A percentile compares a stretch with the other conserved stretches of the same genome.
phyloP scores from a whole-genome alignment of 2,329 filamentous ascomycete species.

The Triangularia setosa region DNA sequence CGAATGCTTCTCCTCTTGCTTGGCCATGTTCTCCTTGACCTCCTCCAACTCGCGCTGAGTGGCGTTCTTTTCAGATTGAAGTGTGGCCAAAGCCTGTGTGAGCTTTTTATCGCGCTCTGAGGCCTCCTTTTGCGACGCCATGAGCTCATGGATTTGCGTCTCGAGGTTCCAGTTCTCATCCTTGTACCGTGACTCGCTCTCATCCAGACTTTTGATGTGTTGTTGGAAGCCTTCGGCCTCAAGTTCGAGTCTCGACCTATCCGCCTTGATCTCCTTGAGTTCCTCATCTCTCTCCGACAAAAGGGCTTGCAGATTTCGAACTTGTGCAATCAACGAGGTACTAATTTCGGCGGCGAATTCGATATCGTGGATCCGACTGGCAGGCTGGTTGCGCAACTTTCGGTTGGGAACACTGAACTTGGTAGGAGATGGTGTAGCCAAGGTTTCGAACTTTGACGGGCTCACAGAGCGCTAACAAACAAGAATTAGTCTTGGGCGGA shows the following conservation, averaged over 20 bases:
- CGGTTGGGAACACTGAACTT: slow-evolving; percentile 85
- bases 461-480: slow-evolving; percentile 62
- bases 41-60: slow-evolving; percentile 89
- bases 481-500: slow-evolving; percentile 15
- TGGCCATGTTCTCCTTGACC: slow-evolving; percentile 73
- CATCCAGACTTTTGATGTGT: slow-evolving; percentile 76
- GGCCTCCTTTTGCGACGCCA: slow-evolving; percentile 68
- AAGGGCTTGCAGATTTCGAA: slow-evolving; percentile 81
- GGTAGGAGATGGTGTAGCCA: slow-evolving; percentile 79
- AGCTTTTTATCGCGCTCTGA: slow-evolving; percentile 81
- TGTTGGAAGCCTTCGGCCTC: slow-evolving; percentile 77
- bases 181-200: slow-evolving; percentile 94
- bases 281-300: slow-evolving; percentile 85
- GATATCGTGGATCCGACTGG: slow-evolving; percentile 87
- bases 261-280: slow-evolving; percentile 67
- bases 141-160: slow-evolving; percentile 81
- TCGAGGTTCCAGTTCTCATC: slow-evolving; percentile 99
- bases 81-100: slow-evolving; percentile 63
- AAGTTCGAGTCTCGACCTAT: slow-evolving; percentile 75
- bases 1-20: slow-evolving; percentile 75
- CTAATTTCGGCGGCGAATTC: slow-evolving; percentile 98
- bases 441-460: slow-evolving; percentile 75
- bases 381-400: slow-evolving; percentile 84
- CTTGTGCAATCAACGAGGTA: slow-evolving; percentile 88
- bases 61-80: slow-evolving; percentile 70